Conservation (phyloP, 2,329 filamentous ascomycete genomes). For the Neofusicoccum ribis region DNA sequence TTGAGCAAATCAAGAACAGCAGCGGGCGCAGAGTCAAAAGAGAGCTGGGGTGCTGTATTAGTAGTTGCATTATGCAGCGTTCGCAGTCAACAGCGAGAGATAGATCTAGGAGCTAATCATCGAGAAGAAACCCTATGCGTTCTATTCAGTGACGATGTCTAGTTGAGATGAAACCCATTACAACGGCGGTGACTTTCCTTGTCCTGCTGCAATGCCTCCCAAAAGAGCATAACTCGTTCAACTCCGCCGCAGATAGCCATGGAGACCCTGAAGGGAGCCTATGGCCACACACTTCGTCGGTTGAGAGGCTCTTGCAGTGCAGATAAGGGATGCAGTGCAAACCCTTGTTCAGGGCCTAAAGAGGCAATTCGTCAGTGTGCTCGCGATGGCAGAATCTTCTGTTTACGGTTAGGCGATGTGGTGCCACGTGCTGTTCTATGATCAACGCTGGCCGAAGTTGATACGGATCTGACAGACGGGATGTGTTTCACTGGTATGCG, state of each 20-base stretch:
- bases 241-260: too few species aligned
- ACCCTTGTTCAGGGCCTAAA: neutral
- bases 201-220: too few species aligned
- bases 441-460: neutral
- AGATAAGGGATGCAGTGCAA: neutral
- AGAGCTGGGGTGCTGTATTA: slow-evolving; percentile 8
- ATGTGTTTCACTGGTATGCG: neutral
- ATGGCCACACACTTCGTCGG: too few species aligned
- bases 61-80: slow-evolving; percentile 11
- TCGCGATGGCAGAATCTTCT: slow-evolving; percentile 1
- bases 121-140: neutral
- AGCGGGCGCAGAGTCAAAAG: neutral
- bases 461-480: neutral
- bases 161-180: too few species aligned
- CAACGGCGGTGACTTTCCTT: too few species aligned
- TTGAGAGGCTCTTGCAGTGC: neutral
- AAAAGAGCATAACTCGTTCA: too few species aligned
- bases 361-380: slow-evolving; percentile 9
- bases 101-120: slow-evolving; percentile 14
- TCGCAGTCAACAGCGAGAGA: slow-evolving; percentile 10
- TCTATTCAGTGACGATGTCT: neutral
- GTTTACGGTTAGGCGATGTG: slow-evolving; percentile 1
- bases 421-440: slow-evolving; percentile 5
- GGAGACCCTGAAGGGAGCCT: too few species aligned
- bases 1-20: neutral